Evolutionary conservation across 225 moss, liverwort and hornwort genomes (phyloP).

Genomic region (Pseudoscleropodium purum): DNA sequence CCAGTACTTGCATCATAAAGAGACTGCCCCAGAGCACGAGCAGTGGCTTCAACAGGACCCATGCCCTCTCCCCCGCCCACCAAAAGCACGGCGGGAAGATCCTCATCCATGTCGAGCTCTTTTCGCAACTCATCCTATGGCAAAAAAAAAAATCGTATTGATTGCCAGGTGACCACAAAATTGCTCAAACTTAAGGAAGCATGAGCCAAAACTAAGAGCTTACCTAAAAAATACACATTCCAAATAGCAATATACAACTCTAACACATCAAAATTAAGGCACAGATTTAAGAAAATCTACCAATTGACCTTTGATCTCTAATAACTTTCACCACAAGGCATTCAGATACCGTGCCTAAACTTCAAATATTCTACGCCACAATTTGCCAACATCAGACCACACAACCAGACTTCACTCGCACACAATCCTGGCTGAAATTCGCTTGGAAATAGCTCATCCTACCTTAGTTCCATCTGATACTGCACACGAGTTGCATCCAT

Average conservation of each 20-base stretch:
- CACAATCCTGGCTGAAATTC: neutral
- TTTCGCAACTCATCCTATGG: conserved; percentile 60
- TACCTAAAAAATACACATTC: neutral
- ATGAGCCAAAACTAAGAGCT: neutral
- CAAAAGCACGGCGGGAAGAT: conserved; percentile 79
- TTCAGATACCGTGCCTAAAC: neutral
- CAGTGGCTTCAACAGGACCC: conserved; percentile 94
- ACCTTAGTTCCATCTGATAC: neutral
- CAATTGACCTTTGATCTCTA: neutral
- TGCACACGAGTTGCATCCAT: neutral
- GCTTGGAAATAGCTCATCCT: neutral
- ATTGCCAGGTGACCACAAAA: neutral
- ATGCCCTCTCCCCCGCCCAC: conserved; percentile 98
- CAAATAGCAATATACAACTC: neutral
- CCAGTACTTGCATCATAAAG: conserved; percentile 44
- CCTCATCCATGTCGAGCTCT: conserved; percentile 72
- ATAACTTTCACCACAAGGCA: neutral
- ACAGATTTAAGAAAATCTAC: neutral
- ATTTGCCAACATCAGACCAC: neutral
- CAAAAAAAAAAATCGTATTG: neutral
- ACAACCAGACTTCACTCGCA: neutral
- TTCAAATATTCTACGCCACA: neutral
- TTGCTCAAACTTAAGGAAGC: neutral
- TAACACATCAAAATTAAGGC: neutral
- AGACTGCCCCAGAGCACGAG: conserved; percentile 61